These are phyloP conservation scores for Salvia rosmarinus DNA, from an alignment of 257 asterid genomes.

Conservation along the genomic window DNA sequence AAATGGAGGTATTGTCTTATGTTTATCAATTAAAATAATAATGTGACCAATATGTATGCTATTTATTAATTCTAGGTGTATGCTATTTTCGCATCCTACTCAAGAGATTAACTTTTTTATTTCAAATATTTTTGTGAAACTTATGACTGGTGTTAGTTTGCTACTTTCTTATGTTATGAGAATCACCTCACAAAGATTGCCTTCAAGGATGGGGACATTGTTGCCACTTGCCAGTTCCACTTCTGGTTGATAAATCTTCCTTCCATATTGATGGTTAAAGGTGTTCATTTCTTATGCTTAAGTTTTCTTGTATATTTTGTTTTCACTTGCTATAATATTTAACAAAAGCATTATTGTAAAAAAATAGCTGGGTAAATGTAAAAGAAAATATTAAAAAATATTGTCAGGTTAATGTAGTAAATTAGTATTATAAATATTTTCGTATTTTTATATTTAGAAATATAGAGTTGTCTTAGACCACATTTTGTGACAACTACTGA, in stretches of 20 bases:
- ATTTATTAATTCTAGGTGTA: slow-evolving; percentile 23
- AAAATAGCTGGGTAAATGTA: too few species aligned
- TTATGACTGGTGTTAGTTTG: slow-evolving; percentile 68
- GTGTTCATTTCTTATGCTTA: too few species aligned
- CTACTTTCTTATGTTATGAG: slow-evolving; percentile 70
- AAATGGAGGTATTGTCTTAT: not conserved
- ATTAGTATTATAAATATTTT: too few species aligned
- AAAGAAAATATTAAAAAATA: too few species aligned
- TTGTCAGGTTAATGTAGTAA: too few species aligned
- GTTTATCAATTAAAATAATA: slow-evolving; percentile 11
- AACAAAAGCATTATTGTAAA: too few species aligned
- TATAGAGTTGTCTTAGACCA: too few species aligned
- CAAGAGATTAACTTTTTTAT: not conserved
- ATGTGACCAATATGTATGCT: not conserved
- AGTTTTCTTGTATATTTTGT: too few species aligned
- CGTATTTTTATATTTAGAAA: too few species aligned
- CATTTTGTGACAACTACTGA: too few species aligned
- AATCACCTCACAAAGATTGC: slow-evolving; percentile 71
- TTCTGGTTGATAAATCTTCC: slow-evolving; percentile 57
- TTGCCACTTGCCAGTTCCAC: slow-evolving; percentile 55
- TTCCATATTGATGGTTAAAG: slow-evolving; percentile 52
- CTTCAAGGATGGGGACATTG: slow-evolving; percentile 61
- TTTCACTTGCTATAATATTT: too few species aligned
- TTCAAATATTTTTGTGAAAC: slow-evolving; percentile 52
- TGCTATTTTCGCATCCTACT: not conserved